phyloP scores from a whole-genome alignment of 78 protist species.

The Speleostelium caveatum region DNA sequence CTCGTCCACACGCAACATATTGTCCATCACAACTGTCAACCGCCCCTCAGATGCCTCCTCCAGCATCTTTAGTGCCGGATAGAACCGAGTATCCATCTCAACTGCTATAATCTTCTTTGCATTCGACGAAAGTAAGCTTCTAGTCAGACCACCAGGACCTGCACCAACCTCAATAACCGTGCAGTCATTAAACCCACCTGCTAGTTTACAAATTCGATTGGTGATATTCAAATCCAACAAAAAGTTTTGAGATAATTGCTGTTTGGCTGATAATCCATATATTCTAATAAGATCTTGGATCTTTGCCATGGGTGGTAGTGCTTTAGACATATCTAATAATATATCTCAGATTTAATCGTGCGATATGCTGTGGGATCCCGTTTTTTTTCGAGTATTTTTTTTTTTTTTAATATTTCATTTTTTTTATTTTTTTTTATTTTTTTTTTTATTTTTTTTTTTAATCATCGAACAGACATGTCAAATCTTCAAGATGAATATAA shows the following conservation, averaged over 20 bases:
- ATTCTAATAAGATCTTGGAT: constrained; percentile 70
- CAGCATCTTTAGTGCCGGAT: constrained; percentile 73
- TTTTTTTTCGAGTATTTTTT: no score
- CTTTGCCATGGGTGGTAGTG: constrained; percentile 78
- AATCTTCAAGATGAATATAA: no score
- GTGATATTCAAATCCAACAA: constrained; percentile 81
- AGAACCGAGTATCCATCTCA: constrained; percentile 83
- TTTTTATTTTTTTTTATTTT: no score
- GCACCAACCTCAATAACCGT: constrained; percentile 90
- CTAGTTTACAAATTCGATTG: constrained; percentile 32
- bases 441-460: no score
- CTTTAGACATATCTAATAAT: background rate
- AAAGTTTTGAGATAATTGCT: constrained; percentile 86
- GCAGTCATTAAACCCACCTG: constrained; percentile 74
- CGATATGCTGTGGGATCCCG: no score
- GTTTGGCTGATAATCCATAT: constrained; percentile 79
- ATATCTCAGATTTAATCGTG: no score
- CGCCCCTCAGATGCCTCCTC: constrained; percentile 68
- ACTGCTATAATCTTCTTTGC: constrained; percentile 71
- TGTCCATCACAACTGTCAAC: constrained; percentile 60
- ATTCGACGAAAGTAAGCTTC: constrained; percentile 49
- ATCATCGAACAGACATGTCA: no score
- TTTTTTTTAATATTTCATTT: no score
- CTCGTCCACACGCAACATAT: constrained; percentile 69
- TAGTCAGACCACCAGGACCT: constrained; percentile 88